Evolutionary conservation across 495 filamentous ascomycete genomes (phyloP).

Genomic region (Evansstolkia leycettana): DNA sequence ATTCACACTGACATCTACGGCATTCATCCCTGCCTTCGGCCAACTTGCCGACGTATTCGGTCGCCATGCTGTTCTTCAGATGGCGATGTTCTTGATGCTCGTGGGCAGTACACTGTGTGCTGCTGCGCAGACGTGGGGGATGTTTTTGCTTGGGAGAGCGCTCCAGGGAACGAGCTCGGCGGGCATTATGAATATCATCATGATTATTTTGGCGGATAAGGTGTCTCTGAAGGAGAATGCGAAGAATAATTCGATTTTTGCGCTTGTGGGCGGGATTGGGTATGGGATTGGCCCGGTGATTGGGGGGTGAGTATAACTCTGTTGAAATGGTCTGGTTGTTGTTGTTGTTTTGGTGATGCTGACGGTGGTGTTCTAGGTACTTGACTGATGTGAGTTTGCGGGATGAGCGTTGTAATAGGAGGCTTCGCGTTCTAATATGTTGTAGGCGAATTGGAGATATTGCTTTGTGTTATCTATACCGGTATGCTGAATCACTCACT

Average conservation of each 20-base stretch:
- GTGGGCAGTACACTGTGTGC: slow-evolving; percentile 40
- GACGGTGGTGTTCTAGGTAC: slow-evolving; percentile 8
- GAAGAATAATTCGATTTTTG: slow-evolving; percentile 44
- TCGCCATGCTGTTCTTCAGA: slow-evolving; percentile 34
- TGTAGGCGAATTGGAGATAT: slow-evolving; percentile 40
- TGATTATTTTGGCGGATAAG: slow-evolving; percentile 43
- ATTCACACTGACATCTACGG: slow-evolving; percentile 47
- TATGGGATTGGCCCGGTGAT: slow-evolving; percentile 44
- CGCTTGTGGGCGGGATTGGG: slow-evolving; percentile 33
- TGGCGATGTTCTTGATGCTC: slow-evolving; percentile 34
- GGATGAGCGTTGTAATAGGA: background rate
- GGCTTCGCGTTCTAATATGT: slow-evolving; percentile 14
- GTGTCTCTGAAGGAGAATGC: slow-evolving; percentile 44
- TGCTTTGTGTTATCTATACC: slow-evolving; percentile 47
- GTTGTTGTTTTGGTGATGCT: background rate
- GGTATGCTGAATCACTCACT: slow-evolving; percentile 16
- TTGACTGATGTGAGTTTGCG: slow-evolving; percentile 11
- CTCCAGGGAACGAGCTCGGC: slow-evolving; percentile 44
- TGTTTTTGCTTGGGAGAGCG: slow-evolving; percentile 44
- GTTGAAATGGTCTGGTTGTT: slow-evolving; percentile 1
- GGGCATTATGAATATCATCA: slow-evolving; percentile 40
- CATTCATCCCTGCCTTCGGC: slow-evolving; percentile 50
- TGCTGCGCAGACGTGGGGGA: slow-evolving; percentile 39
- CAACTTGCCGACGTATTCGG: slow-evolving; percentile 50
- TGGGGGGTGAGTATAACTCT: slow-evolving; percentile 30